Evolutionary conservation across 2,329 filamentous ascomycete genomes (phyloP), one percentile per base, ranked within the genome.

Genomic region (Aspergillus transmontanensis): DNA sequence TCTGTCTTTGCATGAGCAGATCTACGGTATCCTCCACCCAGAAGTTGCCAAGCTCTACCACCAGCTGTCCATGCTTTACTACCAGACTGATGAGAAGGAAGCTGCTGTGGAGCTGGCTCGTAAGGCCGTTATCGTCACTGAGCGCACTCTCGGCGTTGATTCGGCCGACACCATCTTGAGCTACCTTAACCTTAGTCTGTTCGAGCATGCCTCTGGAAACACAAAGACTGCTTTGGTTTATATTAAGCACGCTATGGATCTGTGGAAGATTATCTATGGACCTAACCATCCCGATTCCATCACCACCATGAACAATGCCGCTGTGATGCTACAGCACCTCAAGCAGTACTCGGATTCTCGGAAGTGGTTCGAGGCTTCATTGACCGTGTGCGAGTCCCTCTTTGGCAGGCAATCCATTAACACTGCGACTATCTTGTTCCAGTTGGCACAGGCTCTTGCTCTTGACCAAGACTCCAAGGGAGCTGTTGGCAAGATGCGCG

Each of bases 231-330:
- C 94, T n/a, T 83, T 99, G 60, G 85, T 87, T 14, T 97, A 96
- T 76, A 90, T 96, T 68, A 92, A 92, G 76, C 95, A 99, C 77
- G 95, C 95, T 7, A 86, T 99, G 69, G 90, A 95, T 75, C 84
- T 99, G 66, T 98, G 94, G 94, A 97, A 97, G 83, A 87, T 98
- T 72, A 94, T 98, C 72, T 99, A 97, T 76, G 95, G 95, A 36
- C 84, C 90, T 34, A 91, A 93, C 72, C 95, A 99, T 80, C 95
- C 95, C 3, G 95, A 99, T 80, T 96, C 93, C 10, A 97, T 99
- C 80, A 99, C 96, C 10, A 98, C 95, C 19, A 90, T 98, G 80
- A 99, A 98, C 86, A 99, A 99, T 74, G 94, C 93, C 23, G 95
- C 95, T 9, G 95, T 99, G 64, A 99, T 99, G 95, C 88, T 99